Conservation (phyloP, 768 basidiomycete species). For the Lactarius indigo region DNA sequence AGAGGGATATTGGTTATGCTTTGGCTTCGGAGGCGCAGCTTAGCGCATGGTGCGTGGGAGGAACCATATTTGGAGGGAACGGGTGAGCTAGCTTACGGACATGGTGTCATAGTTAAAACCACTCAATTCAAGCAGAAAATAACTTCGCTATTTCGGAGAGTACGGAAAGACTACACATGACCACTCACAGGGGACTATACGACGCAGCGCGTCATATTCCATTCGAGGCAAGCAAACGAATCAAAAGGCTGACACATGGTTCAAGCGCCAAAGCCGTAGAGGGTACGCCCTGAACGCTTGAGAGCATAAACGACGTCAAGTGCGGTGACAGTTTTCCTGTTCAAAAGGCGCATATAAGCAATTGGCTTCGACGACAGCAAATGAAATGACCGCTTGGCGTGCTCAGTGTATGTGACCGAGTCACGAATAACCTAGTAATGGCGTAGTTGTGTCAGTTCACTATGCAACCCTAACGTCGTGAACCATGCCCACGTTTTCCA, state of each 20-base stretch:
- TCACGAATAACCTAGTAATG: slow-evolving; percentile 47
- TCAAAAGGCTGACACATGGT: not conserved
- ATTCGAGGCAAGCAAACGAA: not conserved
- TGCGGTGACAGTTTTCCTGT: slow-evolving; percentile 50
- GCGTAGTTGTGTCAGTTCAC: not conserved
- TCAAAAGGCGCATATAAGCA: not conserved
- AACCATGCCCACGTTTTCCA: slow-evolving; percentile 41
- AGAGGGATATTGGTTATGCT: slow-evolving; percentile 86
- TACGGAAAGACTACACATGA: not conserved
- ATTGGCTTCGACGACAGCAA: not conserved
- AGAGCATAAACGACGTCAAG: slow-evolving; percentile 62
- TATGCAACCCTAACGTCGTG: slow-evolving; percentile 9
- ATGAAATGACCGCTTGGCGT: slow-evolving; percentile 46
- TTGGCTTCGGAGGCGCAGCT: slow-evolving; percentile 47
- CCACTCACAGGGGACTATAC: not conserved
- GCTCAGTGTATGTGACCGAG: slow-evolving; percentile 63
- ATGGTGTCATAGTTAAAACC: not conserved
- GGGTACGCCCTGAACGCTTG: slow-evolving; percentile 55
- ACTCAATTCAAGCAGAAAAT: not conserved
- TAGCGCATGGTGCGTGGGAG: not conserved
- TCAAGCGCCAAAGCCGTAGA: slow-evolving; percentile 54
- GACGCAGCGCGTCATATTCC: not conserved
- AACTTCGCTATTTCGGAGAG: not conserved
- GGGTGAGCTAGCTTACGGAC: not conserved
- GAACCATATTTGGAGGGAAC: not conserved